These are phyloP conservation scores for Curvularia lunata DNA, from an alignment of 2,329 filamentous ascomycete species.

Conservation along the genomic window DNA sequence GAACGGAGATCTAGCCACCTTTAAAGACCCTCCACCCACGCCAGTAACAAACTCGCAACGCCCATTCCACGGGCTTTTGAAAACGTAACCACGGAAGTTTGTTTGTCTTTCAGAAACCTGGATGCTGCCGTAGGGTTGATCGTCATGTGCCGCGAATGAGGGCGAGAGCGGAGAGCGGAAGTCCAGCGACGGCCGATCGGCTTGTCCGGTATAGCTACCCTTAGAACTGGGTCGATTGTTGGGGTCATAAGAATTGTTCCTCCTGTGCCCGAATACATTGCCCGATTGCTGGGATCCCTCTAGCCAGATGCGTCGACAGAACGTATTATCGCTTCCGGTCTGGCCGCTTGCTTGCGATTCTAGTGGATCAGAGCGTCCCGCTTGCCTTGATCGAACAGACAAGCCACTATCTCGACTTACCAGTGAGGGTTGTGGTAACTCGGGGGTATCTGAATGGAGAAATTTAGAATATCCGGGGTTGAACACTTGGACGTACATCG, in stretches of 20 bases:
- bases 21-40: slow-evolving; percentile 73
- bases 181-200: slow-evolving; percentile 24
- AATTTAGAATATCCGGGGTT: slow-evolving; percentile 68
- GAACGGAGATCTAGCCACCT: slow-evolving; percentile 39
- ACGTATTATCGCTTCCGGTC: slow-evolving; percentile 36
- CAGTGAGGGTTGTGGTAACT: slow-evolving; percentile 20
- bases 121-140: slow-evolving; percentile 37
- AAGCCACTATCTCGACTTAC: slow-evolving; percentile 24
- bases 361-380: background rate
- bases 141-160: slow-evolving; percentile 31
- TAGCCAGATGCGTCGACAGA: slow-evolving; percentile 57
- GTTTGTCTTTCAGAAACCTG: slow-evolving; percentile 55
- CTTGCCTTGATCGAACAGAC: slow-evolving; percentile 20
- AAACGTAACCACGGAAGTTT: slow-evolving; percentile 71
- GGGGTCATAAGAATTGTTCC: slow-evolving; percentile 41
- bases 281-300: slow-evolving; percentile 52
- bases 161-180: slow-evolving; percentile 21
- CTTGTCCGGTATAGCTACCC: slow-evolving; percentile 25
- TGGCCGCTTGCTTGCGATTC: slow-evolving; percentile 1
- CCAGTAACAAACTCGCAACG: slow-evolving; percentile 85
- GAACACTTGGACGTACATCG: slow-evolving; percentile 61
- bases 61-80: slow-evolving; percentile 85
- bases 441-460: slow-evolving; percentile 40
- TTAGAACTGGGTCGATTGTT: slow-evolving; percentile 30
- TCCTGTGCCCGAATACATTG: slow-evolving; percentile 51